Evolutionary conservation across 352 stramenopile species (phyloP), one percentile per base, ranked within the genome.

Genomic region (Phytopythium kandeliae): DNA sequence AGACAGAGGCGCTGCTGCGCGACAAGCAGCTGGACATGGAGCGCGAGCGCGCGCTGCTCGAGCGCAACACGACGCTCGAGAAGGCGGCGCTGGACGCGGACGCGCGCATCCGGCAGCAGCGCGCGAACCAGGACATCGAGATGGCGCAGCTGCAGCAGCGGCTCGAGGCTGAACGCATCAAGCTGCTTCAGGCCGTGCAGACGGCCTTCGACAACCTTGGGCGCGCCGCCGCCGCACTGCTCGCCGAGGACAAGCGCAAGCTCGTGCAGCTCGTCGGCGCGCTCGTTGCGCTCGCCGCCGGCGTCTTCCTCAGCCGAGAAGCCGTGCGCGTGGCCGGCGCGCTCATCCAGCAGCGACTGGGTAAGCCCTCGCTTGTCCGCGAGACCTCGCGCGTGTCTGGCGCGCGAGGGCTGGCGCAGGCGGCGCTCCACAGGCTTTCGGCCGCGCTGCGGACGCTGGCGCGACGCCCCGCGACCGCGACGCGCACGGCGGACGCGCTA

Each of bases 121-220:
- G 78, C 3, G 30, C 72, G 33, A 88, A 89, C 46, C 69, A 84
- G 37, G 78, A 87, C 44, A 89, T 89, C 48, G 76, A 87, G 44
- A 84, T 83, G 67, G 69, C 63, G 4, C 74, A 87, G 46, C 58
- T 89, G 7, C 58, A 75, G 13, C 66, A 84, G 40, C 57, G 71
- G 25, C 71, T 86, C 8, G 75, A 86, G 45, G 78, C 75, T 2
- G 78, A 89, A 17, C 71, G 77, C 24, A 55, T 79, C 30, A 86
- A 85, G 51, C 44, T 89, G 34, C 67, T 89, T 59, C 71, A 78
- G 44, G 76, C 78, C 2, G 43, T 89, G 17, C 76, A 89, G 43
- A 60, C 71, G 21, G 78, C 72, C 4, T 89, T 89, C 45, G 75
- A 87, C 59, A 86, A 87, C 26, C 11, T 89, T n/a, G 76, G 78